Evolutionary conservation across 176 grass and related monocot species (phyloP).

Genomic region (Oryza punctata): DNA sequence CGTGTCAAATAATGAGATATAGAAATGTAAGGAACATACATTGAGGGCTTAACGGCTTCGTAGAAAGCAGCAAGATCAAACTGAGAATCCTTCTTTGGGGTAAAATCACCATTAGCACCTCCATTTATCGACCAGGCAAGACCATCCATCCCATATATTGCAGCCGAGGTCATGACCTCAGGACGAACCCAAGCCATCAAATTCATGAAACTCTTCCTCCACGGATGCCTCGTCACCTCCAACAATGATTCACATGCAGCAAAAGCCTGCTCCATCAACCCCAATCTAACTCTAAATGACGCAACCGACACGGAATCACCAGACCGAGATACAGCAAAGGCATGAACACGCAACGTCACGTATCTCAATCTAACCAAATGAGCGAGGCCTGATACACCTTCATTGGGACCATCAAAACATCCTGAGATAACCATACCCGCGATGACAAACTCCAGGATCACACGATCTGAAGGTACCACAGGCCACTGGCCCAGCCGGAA

Average conservation of each 20-base stretch:
- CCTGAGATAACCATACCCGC: conserved; percentile 48
- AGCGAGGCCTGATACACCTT: conserved; percentile 67
- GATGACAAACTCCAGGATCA: conserved; percentile 61
- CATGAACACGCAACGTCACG: conserved; percentile 44
- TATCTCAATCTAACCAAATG: conserved; percentile 76
- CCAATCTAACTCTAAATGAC: conserved; percentile 61
- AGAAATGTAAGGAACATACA: conserved; percentile 39
- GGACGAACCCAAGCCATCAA: conserved; percentile 80
- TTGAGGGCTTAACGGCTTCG: conserved; percentile 74
- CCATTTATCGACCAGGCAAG: conserved; percentile 31
- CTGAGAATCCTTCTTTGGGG: conserved; percentile 50
- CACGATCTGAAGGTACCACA: conserved; percentile 51
- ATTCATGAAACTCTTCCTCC: conserved; percentile 94
- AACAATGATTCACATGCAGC: conserved; percentile 61
- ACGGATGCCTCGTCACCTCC: conserved; percentile 73
- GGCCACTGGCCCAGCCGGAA: conserved; percentile 81
- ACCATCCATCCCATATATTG: conserved; percentile 57
- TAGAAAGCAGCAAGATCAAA: conserved; percentile 87
- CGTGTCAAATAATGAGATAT: neutral
- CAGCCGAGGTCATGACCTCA: conserved; percentile 66
- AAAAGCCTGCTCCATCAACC: conserved; percentile 69
- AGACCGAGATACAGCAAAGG: neutral
- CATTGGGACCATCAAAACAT: conserved; percentile 72
- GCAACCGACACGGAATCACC: conserved; percentile 15
- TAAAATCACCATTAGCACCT: conserved; percentile 20